phyloP scores from a whole-genome alignment of 2,329 filamentous ascomycete genomes.

The Pleomassaria siparia region DNA sequence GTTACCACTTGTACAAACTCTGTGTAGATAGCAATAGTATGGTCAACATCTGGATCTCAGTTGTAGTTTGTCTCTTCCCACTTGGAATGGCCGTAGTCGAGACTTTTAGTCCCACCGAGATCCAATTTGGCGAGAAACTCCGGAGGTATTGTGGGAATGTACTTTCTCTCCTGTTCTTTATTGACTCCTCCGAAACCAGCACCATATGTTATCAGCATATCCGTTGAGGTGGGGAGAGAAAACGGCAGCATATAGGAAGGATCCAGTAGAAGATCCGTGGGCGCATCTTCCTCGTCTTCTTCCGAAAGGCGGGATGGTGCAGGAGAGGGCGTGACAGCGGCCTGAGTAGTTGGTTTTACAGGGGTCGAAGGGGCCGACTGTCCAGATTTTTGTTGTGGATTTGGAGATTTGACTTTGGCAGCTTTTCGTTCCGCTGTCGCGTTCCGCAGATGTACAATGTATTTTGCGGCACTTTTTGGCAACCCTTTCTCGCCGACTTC shows the following conservation, averaged over 20 bases:
- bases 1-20: neutral
- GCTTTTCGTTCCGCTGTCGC: conserved; percentile 60
- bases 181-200: conserved; percentile 93
- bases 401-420: conserved; percentile 31
- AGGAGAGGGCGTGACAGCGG: conserved; percentile 30
- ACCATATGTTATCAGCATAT: conserved; percentile 95
- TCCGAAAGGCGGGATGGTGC: conserved; percentile 40
- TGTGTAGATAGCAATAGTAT: neutral
- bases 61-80: conserved; percentile 40
- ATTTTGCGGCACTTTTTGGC: conserved; percentile 84
- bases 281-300: conserved; percentile 66
- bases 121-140: conserved; percentile 92
- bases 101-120: conserved; percentile 45
- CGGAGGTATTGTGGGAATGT: conserved; percentile 90
- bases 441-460: conserved; percentile 76
- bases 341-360: conserved; percentile 27
- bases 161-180: conserved; percentile 87
- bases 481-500: conserved; percentile 95
- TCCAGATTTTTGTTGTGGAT: conserved; percentile 38
- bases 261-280: conserved; percentile 78
- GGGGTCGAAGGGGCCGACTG: conserved; percentile 37
- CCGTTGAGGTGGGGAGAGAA: conserved; percentile 89
- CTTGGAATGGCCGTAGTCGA: conserved; percentile 31
- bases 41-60: conserved; percentile 20
- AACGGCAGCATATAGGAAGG: conserved; percentile 93